phyloP scores from a whole-genome alignment of 768 basidiomycete genomes.

The Serendipita vermifera region DNA sequence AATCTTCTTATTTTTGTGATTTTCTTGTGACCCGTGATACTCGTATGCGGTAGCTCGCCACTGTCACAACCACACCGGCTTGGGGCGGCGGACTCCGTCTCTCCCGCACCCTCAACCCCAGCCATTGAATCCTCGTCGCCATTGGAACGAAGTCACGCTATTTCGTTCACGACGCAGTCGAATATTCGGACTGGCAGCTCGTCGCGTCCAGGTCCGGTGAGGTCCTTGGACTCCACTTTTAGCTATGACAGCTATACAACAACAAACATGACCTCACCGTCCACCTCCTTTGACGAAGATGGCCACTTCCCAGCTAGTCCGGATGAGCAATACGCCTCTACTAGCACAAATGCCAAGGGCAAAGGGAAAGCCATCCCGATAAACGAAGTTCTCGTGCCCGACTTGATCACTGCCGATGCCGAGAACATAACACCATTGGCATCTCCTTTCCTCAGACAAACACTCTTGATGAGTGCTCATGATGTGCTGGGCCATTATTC shows the following conservation, averaged over 20 bases:
- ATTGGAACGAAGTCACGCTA: too few relatives aligned
- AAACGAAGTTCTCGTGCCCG: background rate
- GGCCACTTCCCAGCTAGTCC: background rate
- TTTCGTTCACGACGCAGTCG: too few relatives aligned
- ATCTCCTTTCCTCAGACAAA: background rate
- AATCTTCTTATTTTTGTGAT: too few relatives aligned
- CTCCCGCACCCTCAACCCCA: too few relatives aligned
- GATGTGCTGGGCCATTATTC: slow-evolving; percentile 7
- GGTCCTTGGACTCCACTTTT: background rate
- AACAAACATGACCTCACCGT: background rate
- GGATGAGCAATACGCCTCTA: background rate
- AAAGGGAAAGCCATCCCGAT: background rate
- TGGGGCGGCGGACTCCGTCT: too few relatives aligned
- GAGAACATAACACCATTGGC: background rate
- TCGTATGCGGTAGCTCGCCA: too few relatives aligned
- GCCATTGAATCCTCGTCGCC: too few relatives aligned
- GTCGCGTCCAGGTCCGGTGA: too few relatives aligned
- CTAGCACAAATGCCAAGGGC: background rate
- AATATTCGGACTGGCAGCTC: too few relatives aligned
- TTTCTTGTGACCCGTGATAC: too few relatives aligned
- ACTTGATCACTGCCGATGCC: background rate
- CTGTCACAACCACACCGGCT: too few relatives aligned
- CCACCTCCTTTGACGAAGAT: background rate
- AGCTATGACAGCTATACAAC: slow-evolving; percentile 7
- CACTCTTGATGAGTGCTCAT: background rate